Percentiles rank a stretch among this genome's conserved stretches.
Conservation (phyloP, 2,329 filamentous ascomycete genomes). For the Xylariomycetidae sp. region DNA sequence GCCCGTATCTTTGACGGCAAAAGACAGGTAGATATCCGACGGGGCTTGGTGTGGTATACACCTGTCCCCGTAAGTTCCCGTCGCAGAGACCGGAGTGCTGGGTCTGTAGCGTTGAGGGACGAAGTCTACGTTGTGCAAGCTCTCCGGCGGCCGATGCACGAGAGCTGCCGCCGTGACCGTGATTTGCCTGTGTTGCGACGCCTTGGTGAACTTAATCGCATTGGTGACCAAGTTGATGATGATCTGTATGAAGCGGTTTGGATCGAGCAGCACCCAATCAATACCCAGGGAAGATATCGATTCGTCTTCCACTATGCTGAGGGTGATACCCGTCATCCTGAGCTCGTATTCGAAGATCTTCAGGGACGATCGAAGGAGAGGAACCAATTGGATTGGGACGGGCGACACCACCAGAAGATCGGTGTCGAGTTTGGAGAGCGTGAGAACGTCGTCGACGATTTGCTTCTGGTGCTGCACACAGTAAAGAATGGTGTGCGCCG, state of each 20-base stretch:
- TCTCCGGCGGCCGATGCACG: constrained; percentile 31
- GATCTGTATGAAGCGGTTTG: constrained; percentile 69
- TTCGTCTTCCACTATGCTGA: constrained; percentile 57
- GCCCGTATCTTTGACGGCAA: constrained; percentile 72
- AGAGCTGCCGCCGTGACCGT: constrained; percentile 42
- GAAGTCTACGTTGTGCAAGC: constrained; percentile 49
- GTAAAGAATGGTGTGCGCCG: constrained; percentile 69
- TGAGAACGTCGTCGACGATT: constrained; percentile 71
- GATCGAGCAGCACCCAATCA: constrained; percentile 64
- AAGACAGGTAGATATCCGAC: constrained; percentile 54
- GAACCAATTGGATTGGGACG: constrained; percentile 60
- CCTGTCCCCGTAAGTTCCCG: no score
- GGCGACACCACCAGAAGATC: constrained; percentile 68
- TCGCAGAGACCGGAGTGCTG: neutral
- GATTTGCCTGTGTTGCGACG: constrained; percentile 51
- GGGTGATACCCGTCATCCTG: constrained; percentile 60
- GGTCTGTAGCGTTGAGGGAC: constrained; percentile 48
- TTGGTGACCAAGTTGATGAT: constrained; percentile 77
- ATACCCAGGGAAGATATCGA: constrained; percentile 53
- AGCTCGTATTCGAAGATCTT: constrained; percentile 77
- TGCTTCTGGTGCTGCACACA: constrained; percentile 77
- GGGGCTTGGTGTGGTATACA: neutral
- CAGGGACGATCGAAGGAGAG: constrained; percentile 59
- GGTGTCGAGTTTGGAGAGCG: constrained; percentile 69
- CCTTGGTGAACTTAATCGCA: constrained; percentile 74